phyloP scores from a whole-genome alignment of 1,284 basidiomycete species.

The Garcileccinum viscosum region DNA sequence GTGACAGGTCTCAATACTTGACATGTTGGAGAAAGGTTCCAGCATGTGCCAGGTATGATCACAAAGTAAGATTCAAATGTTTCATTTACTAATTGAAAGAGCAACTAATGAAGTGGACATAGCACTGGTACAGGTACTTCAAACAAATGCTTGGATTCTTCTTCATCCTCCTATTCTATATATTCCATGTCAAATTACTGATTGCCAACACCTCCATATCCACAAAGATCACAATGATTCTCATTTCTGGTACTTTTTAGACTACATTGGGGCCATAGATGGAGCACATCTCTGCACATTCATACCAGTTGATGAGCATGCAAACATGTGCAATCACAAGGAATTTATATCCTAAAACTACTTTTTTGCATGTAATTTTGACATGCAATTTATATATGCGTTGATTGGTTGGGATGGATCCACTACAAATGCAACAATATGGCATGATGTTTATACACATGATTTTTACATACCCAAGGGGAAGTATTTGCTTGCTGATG shows the following conservation, averaged over 20 bases:
- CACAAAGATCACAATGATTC: neutral
- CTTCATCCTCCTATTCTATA: conserved; percentile 2
- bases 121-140: no score
- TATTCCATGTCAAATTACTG: neutral
- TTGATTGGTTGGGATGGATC: conserved; percentile 3
- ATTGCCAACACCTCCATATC: neutral
- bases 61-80: neutral
- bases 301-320: neutral
- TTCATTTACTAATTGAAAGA: neutral
- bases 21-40: conserved; percentile 8
- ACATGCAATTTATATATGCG: conserved; percentile 3
- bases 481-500: neutral
- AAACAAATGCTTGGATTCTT: no score
- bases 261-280: neutral
- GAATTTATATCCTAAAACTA: conserved; percentile 10
- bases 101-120: no score
- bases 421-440: neutral
- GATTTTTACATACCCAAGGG: conserved; percentile 1
- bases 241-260: neutral
- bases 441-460: neutral
- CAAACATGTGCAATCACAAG: conserved; percentile 2
- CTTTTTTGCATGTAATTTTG: conserved; percentile 7
- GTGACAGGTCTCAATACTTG: conserved; percentile 3
- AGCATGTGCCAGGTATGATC: neutral
- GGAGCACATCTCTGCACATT: neutral